These are phyloP conservation scores for Boletus rex-veris DNA, from an alignment of 768 basidiomycete species.

Conservation along the genomic window DNA sequence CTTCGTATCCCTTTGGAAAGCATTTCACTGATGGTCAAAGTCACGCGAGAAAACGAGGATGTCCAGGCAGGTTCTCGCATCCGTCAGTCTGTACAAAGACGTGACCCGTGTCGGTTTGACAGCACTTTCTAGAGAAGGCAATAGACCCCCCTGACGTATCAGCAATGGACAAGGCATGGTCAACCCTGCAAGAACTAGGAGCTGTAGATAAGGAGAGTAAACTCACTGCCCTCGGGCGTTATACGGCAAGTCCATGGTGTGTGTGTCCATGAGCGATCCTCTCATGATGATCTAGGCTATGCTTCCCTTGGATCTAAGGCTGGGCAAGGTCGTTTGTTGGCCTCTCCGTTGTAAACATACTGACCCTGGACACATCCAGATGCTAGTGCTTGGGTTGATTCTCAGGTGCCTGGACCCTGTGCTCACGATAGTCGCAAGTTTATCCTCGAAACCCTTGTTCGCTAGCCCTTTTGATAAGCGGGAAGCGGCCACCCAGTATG, in stretches of 20 bases:
- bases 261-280: not conserved
- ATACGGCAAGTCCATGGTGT: slow-evolving; percentile 50
- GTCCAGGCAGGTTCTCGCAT: slow-evolving; percentile 53
- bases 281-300: slow-evolving; percentile 49
- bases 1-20: slow-evolving; percentile 82
- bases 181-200: slow-evolving; percentile 69
- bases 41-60: slow-evolving; percentile 71
- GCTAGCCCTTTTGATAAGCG: slow-evolving; percentile 76
- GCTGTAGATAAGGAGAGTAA: slow-evolving; percentile 62
- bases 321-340: slow-evolving; percentile 62
- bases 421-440: slow-evolving; percentile 73
- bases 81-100: not conserved
- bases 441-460: slow-evolving; percentile 90
- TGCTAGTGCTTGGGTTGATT: slow-evolving; percentile 81
- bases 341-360: not conserved
- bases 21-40: slow-evolving; percentile 78
- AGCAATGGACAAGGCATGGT: slow-evolving; percentile 76
- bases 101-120: not conserved
- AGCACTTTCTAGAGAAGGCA: slow-evolving; percentile 68
- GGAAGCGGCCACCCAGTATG: slow-evolving; percentile 72
- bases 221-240: slow-evolving; percentile 78
- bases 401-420: slow-evolving; percentile 82
- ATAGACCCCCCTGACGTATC: slow-evolving; percentile 78
- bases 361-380: slow-evolving; percentile 41
- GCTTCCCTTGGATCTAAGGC: slow-evolving; percentile 83